Evolutionary conservation across 139 green algal species (phyloP).

Genomic region (Edaphochlamys debaryana): DNA sequence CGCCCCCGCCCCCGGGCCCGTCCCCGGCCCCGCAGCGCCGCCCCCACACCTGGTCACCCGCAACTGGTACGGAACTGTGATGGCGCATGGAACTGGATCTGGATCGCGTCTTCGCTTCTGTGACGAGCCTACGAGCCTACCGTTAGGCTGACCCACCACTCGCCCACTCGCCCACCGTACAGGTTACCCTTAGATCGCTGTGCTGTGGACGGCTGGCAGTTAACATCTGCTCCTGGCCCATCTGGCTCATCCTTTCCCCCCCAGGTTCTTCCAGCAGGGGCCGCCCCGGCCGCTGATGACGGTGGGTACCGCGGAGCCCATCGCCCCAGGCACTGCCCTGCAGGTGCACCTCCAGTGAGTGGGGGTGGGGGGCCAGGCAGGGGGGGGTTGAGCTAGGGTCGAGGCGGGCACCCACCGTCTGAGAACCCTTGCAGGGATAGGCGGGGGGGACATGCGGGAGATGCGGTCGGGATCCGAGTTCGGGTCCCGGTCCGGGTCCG

Average conservation of each 20-base stretch:
- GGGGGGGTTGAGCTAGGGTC: neutral
- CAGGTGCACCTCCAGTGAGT: conserved; percentile 41
- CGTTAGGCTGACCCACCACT: no score
- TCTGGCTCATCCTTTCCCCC: no score
- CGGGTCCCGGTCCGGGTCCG: neutral
- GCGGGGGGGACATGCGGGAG: neutral
- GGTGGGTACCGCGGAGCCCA: neutral
- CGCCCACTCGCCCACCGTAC: no score
- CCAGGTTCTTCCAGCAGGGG: conserved; percentile 30
- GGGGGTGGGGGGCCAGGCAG: neutral
- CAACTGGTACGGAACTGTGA: neutral
- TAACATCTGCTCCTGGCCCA: no score
- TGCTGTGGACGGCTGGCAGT: no score
- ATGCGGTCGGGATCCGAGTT: neutral
- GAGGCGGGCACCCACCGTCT: neutral
- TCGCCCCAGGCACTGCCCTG: conserved; percentile 1
- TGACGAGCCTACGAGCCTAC: no score
- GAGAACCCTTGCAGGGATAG: neutral
- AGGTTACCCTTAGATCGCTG: no score
- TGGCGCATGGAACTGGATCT: no score
- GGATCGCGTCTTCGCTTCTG: no score
- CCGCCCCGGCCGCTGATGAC: conserved; percentile 8
- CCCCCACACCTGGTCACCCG: conserved; percentile 19
- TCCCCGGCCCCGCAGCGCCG: neutral
- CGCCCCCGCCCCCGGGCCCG: neutral